Base-by-base conservation (phyloP, 2,329 filamentous ascomycete genomes). In the Xylariaceae sp. region DNA sequence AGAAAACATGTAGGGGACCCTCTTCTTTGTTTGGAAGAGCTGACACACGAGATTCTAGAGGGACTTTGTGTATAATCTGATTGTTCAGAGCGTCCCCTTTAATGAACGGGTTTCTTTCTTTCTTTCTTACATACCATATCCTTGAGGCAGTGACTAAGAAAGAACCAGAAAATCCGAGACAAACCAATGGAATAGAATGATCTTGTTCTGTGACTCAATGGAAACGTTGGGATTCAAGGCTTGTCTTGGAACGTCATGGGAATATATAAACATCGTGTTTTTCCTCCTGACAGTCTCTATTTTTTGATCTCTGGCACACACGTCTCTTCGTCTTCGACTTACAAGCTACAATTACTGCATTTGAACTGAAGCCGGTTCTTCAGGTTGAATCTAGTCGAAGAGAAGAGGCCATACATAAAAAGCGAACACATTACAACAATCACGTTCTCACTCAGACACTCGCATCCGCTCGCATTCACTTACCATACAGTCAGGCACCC, bases 291-390 rank as follows among this genome's bases (percentile, higher is more conserved):
- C 23, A 6, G 23, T 30, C 4, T 30, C 23, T 30, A 30, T 30
- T 30, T 30, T 30, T 1, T 30, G 23, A 30, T 5, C 4, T 30
- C 23, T 30, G 23, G 23, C 23, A 30, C 23, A 30, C 23, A 4
- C 23, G 23, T 30, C 23, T 30, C 23, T 30, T 30, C 23, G 23
- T 30, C 23, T 30, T 30, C 23, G 23, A 30, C 17, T 17, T 15
- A 17, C 1, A 11, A 30, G 17, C 15, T 39, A 44, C 9, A 37
- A 15, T 4, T 45, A 30, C 5, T 30, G 23, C 7, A 3, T 58
- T 15, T 11, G n/a, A 50, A 39, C 52, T 60, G 34, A n/a, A 58
- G 57, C 57, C 48, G 52, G 48, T 42, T 60, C 60, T 58, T 42
- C 30, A 56, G 50, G 5, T 30, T 30, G 4, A 30, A 54, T 18